Evolutionary conservation across 331 rosid species (phyloP).

Genomic region (Quercus phellos): DNA sequence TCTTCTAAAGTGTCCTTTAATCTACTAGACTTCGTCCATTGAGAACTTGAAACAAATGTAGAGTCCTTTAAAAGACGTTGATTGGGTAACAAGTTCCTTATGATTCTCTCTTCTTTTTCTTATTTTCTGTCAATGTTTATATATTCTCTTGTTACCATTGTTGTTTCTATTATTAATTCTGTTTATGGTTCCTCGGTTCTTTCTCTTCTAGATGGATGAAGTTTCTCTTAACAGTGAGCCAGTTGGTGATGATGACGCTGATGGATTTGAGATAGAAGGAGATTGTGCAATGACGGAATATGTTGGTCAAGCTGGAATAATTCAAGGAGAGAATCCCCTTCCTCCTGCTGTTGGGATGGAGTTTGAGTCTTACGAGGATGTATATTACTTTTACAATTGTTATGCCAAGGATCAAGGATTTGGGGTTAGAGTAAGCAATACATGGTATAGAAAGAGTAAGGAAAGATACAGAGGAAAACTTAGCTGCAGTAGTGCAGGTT

Average conservation of each 20-base stretch:
- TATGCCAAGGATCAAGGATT: conserved; percentile 73
- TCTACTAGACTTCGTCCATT: background rate
- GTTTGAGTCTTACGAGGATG: conserved; percentile 65
- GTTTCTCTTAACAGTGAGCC: conserved; percentile 65
- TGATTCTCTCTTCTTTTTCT: background rate
- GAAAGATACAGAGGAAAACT: conserved; percentile 71
- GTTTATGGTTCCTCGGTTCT: background rate
- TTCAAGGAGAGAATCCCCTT: conserved; percentile 50
- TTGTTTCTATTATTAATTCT: background rate
- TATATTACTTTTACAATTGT: conserved; percentile 66
- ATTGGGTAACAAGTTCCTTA: background rate
- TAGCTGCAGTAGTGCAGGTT: conserved; percentile 77
- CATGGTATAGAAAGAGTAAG: conserved; percentile 72
- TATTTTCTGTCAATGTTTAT: background rate
- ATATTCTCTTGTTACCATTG: background rate
- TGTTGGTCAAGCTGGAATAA: conserved; percentile 38
- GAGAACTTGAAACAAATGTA: background rate
- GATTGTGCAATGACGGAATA: conserved; percentile 49
- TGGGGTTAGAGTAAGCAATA: conserved; percentile 72
- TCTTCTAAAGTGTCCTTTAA: background rate
- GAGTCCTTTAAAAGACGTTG: background rate
- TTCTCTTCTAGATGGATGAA: conserved; percentile 45
- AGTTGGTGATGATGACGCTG: conserved; percentile 50
- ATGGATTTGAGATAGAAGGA: conserved; percentile 51
- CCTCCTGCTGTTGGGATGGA: conserved; percentile 74